These are phyloP conservation scores for Penicillium brevicompactum DNA, from an alignment of 2,329 filamentous ascomycete genomes.

Conservation along the genomic window DNA sequence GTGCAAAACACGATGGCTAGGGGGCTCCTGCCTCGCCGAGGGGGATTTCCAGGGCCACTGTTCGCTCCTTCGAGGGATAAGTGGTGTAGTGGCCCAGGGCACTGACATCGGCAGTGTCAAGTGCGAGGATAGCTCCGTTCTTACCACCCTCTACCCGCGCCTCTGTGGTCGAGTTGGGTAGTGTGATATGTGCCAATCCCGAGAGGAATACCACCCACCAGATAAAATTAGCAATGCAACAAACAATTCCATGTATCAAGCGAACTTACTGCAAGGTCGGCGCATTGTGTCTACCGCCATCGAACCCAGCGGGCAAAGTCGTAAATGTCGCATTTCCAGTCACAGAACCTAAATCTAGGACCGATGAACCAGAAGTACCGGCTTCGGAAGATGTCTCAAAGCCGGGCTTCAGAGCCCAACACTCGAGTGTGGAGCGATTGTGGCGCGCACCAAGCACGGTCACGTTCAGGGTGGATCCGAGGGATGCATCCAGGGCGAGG, in stretches of 20 bases:
- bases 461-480: slow-evolving; percentile 41
- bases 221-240: background rate
- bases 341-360: slow-evolving; percentile 35
- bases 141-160: slow-evolving; percentile 44
- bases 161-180: slow-evolving; percentile 42
- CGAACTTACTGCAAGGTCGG: slow-evolving; percentile 45
- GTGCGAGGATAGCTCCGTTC: slow-evolving; percentile 46
- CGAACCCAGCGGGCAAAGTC: slow-evolving; percentile 40
- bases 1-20: slow-evolving; percentile 46
- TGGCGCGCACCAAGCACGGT: slow-evolving; percentile 43
- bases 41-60: slow-evolving; percentile 43
- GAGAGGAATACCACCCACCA: slow-evolving; percentile 44
- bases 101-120: slow-evolving; percentile 47
- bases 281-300: slow-evolving; percentile 47
- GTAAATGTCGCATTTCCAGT: slow-evolving; percentile 39
- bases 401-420: slow-evolving; percentile 47
- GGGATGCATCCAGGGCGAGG: slow-evolving; percentile 5
- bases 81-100: slow-evolving; percentile 44
- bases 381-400: slow-evolving; percentile 36
- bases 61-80: slow-evolving; percentile 44
- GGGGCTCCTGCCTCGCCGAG: slow-evolving; percentile 37
- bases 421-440: slow-evolving; percentile 47
- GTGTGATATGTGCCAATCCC: slow-evolving; percentile 45
- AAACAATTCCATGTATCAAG: background rate
- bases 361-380: slow-evolving; percentile 35